Evolutionary conservation across 352 stramenopile genomes (phyloP).

Genomic region (Globisporangium parvum): DNA sequence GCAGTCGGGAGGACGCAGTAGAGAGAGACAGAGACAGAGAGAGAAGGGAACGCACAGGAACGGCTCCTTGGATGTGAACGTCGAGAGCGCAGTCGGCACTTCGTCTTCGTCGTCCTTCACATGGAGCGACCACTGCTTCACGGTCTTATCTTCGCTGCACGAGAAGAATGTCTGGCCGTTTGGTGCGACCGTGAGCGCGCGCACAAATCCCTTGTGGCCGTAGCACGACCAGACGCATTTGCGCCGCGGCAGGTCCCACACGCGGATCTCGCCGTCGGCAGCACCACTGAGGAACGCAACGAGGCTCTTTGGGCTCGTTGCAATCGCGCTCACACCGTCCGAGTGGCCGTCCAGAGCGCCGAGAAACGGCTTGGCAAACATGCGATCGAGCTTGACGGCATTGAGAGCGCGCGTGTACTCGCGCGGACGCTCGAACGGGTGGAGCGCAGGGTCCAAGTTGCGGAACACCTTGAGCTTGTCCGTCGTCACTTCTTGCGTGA

Average conservation of each 20-base stretch:
- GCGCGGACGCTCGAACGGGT: conserved; percentile 90
- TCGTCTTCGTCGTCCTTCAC: conserved; percentile 70
- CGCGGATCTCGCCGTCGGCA: conserved; percentile 91
- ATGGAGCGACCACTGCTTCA: conserved; percentile 89
- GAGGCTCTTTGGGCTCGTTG: conserved; percentile 89
- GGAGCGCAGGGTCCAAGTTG: conserved; percentile 95
- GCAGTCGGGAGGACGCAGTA: too few relatives aligned
- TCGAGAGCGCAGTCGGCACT: conserved; percentile 56
- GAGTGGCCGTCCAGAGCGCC: conserved; percentile 96
- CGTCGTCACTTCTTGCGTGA: conserved; percentile 90
- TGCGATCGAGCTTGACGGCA: conserved; percentile 96
- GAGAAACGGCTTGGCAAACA: conserved; percentile 99
- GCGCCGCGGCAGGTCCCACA: conserved; percentile 96
- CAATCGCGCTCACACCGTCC: conserved; percentile 94
- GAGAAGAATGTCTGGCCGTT: conserved; percentile 89
- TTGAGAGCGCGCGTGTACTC: conserved; percentile 97
- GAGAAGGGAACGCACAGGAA: conserved; percentile 48
- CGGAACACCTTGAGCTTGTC: conserved; percentile 94
- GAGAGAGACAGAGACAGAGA: not conserved
- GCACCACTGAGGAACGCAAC: conserved; percentile 84
- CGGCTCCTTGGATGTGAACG: conserved; percentile 80
- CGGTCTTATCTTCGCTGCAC: conserved; percentile 93
- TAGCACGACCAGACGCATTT: conserved; percentile 92
- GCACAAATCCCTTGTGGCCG: conserved; percentile 93
- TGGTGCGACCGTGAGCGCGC: conserved; percentile 81